Evolutionary conservation across 768 basidiomycete species (phyloP).

Genomic region (Cyclocybe cylindracea): DNA sequence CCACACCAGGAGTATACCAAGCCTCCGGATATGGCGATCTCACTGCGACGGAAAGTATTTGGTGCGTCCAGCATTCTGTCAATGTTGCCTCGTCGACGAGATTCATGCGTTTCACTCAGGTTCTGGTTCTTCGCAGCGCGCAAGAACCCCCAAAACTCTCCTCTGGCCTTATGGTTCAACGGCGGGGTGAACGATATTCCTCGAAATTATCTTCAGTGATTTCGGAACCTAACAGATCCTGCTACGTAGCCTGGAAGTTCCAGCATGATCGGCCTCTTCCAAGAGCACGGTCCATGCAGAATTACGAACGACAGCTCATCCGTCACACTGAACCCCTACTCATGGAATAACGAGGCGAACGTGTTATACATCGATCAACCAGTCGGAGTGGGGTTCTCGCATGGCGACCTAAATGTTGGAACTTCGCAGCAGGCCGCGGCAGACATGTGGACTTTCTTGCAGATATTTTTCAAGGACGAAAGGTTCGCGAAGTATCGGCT

Average conservation of each 20-base stretch:
- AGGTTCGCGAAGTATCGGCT: conserved; percentile 49
- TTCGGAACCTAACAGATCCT: neutral
- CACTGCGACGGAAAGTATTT: conserved; percentile 56
- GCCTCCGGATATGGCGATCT: conserved; percentile 68
- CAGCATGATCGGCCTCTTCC: conserved; percentile 65
- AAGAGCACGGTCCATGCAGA: conserved; percentile 77
- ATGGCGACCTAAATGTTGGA: conserved; percentile 49
- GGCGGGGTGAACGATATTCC: conserved; percentile 44
- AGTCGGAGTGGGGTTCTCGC: conserved; percentile 62
- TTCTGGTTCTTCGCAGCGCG: conserved; percentile 73
- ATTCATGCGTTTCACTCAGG: conserved; percentile 29
- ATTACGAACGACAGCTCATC: conserved; percentile 54
- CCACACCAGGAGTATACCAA: conserved; percentile 59
- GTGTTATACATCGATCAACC: conserved; percentile 68
- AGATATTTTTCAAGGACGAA: conserved; percentile 59
- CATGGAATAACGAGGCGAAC: conserved; percentile 61
- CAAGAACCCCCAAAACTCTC: conserved; percentile 59
- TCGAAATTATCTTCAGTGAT: neutral
- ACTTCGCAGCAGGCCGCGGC: conserved; percentile 55
- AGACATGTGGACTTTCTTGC: conserved; percentile 64
- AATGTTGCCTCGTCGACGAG: neutral
- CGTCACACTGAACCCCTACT: conserved; percentile 52
- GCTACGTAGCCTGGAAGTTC: conserved; percentile 49
- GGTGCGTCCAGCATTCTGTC: conserved; percentile 29
- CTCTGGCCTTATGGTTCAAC: conserved; percentile 70